Percentiles rank a stretch among this genome's conserved stretches.
Evolutionary conservation across 2,329 filamentous ascomycete species (phyloP).

Genomic region (Aspergillus sp.): DNA sequence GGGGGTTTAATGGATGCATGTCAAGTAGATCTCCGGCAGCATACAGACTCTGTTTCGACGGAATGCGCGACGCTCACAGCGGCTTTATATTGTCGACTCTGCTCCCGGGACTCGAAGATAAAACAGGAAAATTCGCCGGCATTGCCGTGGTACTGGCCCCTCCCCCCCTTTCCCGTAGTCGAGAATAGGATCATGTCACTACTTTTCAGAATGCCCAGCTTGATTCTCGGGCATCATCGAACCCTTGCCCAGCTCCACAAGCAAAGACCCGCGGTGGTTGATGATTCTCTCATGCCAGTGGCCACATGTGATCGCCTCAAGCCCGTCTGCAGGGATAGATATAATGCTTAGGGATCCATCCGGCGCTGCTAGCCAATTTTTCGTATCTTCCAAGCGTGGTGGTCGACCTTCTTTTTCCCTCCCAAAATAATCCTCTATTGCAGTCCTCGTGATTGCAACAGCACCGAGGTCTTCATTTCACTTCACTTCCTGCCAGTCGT

Average conservation of each 20-base stretch:
- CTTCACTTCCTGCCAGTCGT: not conserved
- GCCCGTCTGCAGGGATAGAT: conserved; percentile 8
- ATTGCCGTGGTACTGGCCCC: not conserved
- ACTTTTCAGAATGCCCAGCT: not conserved
- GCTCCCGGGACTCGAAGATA: not conserved
- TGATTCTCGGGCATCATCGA: not conserved
- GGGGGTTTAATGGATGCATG: not conserved
- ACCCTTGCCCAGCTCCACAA: conserved; percentile 1
- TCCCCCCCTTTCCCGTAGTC: not conserved
- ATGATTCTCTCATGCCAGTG: not conserved
- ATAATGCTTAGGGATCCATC: conserved; percentile 10
- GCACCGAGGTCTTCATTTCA: not conserved
- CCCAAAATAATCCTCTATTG: not conserved
- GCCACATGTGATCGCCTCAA: conserved; percentile 9
- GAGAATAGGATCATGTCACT: not conserved
- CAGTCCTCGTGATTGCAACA: not conserved
- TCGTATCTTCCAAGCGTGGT: not conserved
- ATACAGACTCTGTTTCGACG: not conserved
- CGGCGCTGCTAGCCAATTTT: not conserved
- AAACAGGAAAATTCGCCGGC: not conserved
- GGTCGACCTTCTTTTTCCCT: not conserved
- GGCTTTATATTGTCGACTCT: conserved; percentile 9
- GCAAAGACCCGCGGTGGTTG: conserved; percentile 10
- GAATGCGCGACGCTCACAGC: not conserved
- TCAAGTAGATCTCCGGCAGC: not conserved